phyloP scores from a whole-genome alignment of 2,329 filamentous ascomycete genomes.

The Hypoxylon sp. region DNA sequence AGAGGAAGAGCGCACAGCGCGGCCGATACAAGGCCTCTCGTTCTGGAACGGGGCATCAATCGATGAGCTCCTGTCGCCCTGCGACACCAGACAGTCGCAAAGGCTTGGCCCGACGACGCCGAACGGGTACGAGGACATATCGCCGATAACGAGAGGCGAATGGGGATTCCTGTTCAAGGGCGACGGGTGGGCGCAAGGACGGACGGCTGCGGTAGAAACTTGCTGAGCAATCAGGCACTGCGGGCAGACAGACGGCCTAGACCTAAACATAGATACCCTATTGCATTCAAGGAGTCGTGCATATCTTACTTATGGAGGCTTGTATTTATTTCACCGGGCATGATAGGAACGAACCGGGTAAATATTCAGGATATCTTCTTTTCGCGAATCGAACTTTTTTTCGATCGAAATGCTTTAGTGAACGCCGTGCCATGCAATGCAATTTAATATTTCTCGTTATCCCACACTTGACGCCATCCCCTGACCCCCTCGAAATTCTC shows the following conservation, averaged over 20 bases:
- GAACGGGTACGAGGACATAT: constrained; percentile 73
- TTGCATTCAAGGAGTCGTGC: constrained; percentile 6
- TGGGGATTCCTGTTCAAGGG: constrained; percentile 73
- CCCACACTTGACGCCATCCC: constrained; percentile 5
- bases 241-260: neutral
- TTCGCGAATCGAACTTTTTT: neutral
- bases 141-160: constrained; percentile 72
- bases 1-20: constrained; percentile 52
- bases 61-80: constrained; percentile 58
- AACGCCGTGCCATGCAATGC: constrained; percentile 26
- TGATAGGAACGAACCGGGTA: neutral
- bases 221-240: constrained; percentile 56
- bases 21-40: constrained; percentile 38
- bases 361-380: constrained; percentile 10
- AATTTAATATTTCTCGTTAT: constrained; percentile 3
- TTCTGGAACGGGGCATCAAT: constrained; percentile 57
- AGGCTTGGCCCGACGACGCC: constrained; percentile 68
- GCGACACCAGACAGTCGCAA: constrained; percentile 42
- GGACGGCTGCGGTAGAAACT: constrained; percentile 67
- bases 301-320: neutral
- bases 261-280: constrained; percentile 4
- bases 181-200: constrained; percentile 60
- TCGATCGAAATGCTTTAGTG: neutral
- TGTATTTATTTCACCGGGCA: constrained; percentile 8
- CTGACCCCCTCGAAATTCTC: neutral